These are phyloP conservation scores for Coprinellus micaceus DNA, from an alignment of 768 basidiomycete species.

Conservation along the genomic window DNA sequence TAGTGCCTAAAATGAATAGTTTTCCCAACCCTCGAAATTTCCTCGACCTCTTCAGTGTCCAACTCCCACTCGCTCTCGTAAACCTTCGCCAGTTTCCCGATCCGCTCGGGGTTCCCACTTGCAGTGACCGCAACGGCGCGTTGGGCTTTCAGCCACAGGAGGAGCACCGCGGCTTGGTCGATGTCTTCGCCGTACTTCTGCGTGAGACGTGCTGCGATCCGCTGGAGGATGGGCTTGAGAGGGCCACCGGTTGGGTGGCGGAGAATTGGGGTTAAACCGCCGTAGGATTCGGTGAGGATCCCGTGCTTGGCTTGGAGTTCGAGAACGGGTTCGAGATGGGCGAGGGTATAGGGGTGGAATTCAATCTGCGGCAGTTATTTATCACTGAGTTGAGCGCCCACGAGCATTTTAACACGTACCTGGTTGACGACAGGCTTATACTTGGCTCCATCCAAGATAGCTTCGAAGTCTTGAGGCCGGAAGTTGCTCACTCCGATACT, in stretches of 20 bases:
- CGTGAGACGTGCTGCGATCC: conserved; percentile 28
- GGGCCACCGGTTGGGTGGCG: conserved; percentile 36
- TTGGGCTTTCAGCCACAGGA: conserved; percentile 33
- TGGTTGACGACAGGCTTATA: conserved; percentile 54
- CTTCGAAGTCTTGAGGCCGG: conserved; percentile 40
- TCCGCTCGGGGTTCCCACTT: conserved; percentile 28
- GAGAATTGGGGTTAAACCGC: conserved; percentile 31
- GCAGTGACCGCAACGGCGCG: conserved; percentile 30
- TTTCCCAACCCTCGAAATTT: conserved; percentile 33
- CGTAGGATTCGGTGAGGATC: conserved; percentile 36
- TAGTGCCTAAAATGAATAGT: conserved; percentile 33
- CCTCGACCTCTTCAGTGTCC: conserved; percentile 27
- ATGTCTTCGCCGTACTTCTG: conserved; percentile 17
- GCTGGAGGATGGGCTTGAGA: conserved; percentile 32
- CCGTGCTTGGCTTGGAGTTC: conserved; percentile 33
- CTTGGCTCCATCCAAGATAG: conserved; percentile 39
- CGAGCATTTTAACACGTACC: conserved; percentile 28
- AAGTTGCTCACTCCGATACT: conserved; percentile 56
- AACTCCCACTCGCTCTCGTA: conserved; percentile 27
- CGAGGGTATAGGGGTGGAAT: conserved; percentile 30
- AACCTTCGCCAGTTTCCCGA: conserved; percentile 26
- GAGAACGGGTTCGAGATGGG: conserved; percentile 27
- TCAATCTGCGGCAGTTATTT: conserved; percentile 25
- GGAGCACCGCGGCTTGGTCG: conserved; percentile 22
- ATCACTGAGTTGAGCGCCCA: not conserved